phyloP scores from a whole-genome alignment of 164 flowering plant species.

The Berberis thunbergii region DNA sequence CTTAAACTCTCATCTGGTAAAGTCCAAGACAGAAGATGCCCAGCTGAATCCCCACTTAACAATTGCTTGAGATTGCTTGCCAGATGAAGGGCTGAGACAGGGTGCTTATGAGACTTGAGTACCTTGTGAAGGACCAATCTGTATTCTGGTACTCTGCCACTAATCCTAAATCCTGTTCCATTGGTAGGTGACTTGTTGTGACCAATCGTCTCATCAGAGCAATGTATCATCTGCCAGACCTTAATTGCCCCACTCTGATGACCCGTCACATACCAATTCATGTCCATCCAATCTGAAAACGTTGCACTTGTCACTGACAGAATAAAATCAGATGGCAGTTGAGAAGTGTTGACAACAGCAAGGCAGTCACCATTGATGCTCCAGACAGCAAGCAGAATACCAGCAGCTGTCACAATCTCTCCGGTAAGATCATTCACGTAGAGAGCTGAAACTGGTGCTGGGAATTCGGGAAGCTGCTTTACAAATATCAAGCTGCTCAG shows the following conservation, averaged over 20 bases:
- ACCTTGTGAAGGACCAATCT: slow-evolving; percentile 75
- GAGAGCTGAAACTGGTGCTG: slow-evolving; percentile 82
- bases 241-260: slow-evolving; percentile 98
- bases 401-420: slow-evolving; percentile 89
- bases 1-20: slow-evolving; percentile 66
- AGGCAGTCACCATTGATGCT: slow-evolving; percentile 92
- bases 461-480: slow-evolving; percentile 90
- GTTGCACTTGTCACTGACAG: slow-evolving; percentile 69
- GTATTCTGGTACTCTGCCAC: slow-evolving; percentile 56
- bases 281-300: slow-evolving; percentile 84
- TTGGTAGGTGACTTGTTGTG: slow-evolving; percentile 27
- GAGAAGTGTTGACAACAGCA: slow-evolving; percentile 80
- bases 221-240: slow-evolving; percentile 90
- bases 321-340: slow-evolving; percentile 87
- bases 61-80: slow-evolving; percentile 75
- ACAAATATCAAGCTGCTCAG: slow-evolving; percentile 80
- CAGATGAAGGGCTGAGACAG: slow-evolving; percentile 83
- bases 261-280: slow-evolving; percentile 88
- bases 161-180: slow-evolving; percentile 34
- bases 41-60: slow-evolving; percentile 86
- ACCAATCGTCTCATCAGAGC: slow-evolving; percentile 38
- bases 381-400: slow-evolving; percentile 89
- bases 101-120: slow-evolving; percentile 74
- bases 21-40: slow-evolving; percentile 85
- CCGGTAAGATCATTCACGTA: slow-evolving; percentile 86